Conservation (phyloP, 192 early-diverging fungal species). For the Mortierella alpina region DNA sequence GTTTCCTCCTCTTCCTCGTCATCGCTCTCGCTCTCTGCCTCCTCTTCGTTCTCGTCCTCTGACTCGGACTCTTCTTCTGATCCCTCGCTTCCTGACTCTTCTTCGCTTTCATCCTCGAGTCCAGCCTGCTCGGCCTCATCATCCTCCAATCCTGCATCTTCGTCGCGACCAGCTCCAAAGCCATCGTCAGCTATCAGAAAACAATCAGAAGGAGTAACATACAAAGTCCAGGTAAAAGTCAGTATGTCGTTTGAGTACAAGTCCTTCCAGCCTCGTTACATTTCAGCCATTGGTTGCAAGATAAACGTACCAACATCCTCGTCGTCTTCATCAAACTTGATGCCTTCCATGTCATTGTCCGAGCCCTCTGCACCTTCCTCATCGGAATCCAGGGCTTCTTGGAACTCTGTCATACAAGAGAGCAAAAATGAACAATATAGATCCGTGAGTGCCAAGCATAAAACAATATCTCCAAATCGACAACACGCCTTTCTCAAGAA, state of each 20-base stretch:
- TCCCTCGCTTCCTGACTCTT: constrained; percentile 39
- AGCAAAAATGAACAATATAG: constrained; percentile 28
- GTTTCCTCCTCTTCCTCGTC: constrained; percentile 59
- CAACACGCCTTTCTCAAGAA: background rate
- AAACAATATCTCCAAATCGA: background rate
- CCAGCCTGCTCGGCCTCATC: constrained; percentile 44
- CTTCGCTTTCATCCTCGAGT: constrained; percentile 39
- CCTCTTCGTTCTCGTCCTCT: constrained; percentile 56
- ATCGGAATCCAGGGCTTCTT: constrained; percentile 46
- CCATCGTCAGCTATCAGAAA: constrained; percentile 34
- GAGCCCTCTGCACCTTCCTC: constrained; percentile 25
- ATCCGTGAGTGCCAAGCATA: constrained; percentile 47
- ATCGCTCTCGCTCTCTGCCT: constrained; percentile 54
- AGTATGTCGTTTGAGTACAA: background rate
- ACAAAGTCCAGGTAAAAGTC: background rate
- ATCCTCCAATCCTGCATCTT: constrained; percentile 42
- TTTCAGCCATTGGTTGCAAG: background rate
- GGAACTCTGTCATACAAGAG: constrained; percentile 27
- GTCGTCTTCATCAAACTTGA: constrained; percentile 34
- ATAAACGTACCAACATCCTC: constrained; percentile 42
- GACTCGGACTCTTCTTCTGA: constrained; percentile 49
- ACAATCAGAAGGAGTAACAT: background rate
- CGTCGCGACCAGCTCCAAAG: constrained; percentile 53
- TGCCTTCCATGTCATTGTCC: constrained; percentile 37
- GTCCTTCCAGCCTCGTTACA: no score